Evolutionary conservation across 1,139 yeast species (phyloP), one percentile per base, ranked within the genome.

Genomic region (Candida glucosophila): DNA sequence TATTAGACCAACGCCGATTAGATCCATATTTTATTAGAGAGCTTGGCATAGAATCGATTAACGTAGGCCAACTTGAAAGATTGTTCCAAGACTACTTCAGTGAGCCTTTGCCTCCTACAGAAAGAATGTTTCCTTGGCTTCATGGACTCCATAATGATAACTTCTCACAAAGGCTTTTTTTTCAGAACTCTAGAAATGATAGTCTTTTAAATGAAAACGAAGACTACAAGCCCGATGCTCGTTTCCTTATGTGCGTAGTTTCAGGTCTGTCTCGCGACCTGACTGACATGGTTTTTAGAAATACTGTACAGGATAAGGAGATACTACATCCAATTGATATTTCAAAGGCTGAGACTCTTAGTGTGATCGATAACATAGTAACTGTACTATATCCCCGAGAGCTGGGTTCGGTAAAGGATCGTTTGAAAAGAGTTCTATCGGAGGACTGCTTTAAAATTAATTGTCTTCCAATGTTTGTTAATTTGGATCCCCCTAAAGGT

Each of bases 101-200:
- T 30, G 50, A 63, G 6, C 68, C 73, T 1, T 54, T 85, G 19
- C 95, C 95, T 0, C 72, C 67, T 2, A 77, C 90, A 9, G 67
- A 60, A 15, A 49, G 44, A 6, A 72, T 86, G 66, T 88, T 86
- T 41, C 97, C 97, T 1, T 86, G 96, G 96, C 61, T 83, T 22
- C 95, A 86, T 47, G 93, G 95, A 1, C 52, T 75, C 14, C 73
- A 72, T 36, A 51, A 46, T 17, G 67, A 61, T 21, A 72, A 72
- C 40, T 57, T 55, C 34, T 70, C 76, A 3, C 78, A 72, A 39
- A 48, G 61, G 22, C 55, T 52, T 27, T 64, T 55, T 35, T 63
- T 64, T 34, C 33, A 52, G 10, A 45, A 47, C 25, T 64, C 56
- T 29, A 52, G 45, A 28, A 51, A 41, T 19, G 37, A 34, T 21